These are phyloP conservation scores for Aspergillus sp. DNA, from an alignment of 2,329 filamentous ascomycete genomes.

Conservation along the genomic window DNA sequence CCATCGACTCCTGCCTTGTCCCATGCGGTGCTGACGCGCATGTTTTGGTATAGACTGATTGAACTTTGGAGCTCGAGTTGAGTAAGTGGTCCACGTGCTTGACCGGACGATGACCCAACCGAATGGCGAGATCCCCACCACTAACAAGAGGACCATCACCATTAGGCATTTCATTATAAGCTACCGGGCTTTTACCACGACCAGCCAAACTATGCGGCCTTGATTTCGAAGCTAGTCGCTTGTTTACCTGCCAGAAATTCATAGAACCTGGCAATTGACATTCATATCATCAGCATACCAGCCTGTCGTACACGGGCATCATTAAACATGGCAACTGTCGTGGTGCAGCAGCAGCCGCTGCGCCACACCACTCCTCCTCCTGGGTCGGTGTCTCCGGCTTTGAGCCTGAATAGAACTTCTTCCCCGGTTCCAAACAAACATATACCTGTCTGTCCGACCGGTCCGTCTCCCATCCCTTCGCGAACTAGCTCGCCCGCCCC, in stretches of 20 bases:
- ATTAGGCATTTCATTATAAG: conserved; percentile 1
- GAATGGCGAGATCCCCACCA: neutral
- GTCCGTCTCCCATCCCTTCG: conserved; percentile 63
- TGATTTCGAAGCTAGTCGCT: neutral
- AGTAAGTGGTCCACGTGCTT: conserved; percentile 7
- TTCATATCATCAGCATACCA: neutral
- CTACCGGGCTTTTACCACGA: neutral
- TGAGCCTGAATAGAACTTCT: conserved; percentile 60
- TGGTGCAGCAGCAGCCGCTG: conserved; percentile 48
- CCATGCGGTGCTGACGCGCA: neutral
- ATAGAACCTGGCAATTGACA: neutral
- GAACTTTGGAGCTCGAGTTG: neutral
- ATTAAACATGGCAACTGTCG: conserved; percentile 45
- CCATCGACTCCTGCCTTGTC: neutral
- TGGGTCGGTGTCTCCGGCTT: conserved; percentile 46
- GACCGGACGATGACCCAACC: neutral
- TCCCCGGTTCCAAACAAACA: conserved; percentile 83
- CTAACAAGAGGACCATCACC: neutral
- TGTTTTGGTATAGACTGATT: neutral
- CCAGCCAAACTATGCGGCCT: neutral
- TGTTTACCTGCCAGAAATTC: neutral
- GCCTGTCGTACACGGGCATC: neutral
- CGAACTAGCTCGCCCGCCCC: conserved; percentile 66
- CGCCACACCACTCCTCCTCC: conserved; percentile 52
- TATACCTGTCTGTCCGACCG: conserved; percentile 82